These are phyloP conservation scores for Calonectria fujianensis DNA, from an alignment of 2,329 filamentous ascomycete species.

Conservation along the genomic window DNA sequence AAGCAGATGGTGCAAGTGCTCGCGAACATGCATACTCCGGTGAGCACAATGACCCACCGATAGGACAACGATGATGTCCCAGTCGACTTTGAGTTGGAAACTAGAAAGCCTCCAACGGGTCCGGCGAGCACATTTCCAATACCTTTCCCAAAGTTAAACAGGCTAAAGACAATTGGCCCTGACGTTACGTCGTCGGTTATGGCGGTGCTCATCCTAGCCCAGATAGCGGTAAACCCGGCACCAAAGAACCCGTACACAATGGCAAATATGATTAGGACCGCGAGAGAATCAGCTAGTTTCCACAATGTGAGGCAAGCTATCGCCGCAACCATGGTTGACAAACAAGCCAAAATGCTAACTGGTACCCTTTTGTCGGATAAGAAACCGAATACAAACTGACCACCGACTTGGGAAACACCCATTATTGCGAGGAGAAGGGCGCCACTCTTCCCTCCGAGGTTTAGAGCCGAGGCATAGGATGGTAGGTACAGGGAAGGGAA, in stretches of 20 bases:
- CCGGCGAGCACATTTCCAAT: neutral
- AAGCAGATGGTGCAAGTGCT: neutral
- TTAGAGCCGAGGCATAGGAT: neutral
- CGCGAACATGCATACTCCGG: neutral
- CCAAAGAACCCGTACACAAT: neutral
- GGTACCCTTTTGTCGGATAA: neutral
- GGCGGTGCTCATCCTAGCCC: slow-evolving; percentile 1
- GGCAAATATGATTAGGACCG: neutral
- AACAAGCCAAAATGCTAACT: neutral
- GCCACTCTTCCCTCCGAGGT: neutral
- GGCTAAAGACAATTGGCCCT: neutral
- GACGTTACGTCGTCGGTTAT: neutral
- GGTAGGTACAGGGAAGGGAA: neutral
- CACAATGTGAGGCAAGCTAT: neutral
- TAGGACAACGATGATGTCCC: neutral
- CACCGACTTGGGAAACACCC: neutral
- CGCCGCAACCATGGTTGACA: neutral
- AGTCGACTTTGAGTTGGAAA: neutral
- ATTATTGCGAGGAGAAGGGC: neutral
- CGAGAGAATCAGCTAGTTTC: neutral
- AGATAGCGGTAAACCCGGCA: neutral
- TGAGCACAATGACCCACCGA: neutral
- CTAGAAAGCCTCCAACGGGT: neutral
- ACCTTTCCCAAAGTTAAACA: neutral
- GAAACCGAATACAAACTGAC: neutral